Conservation (phyloP, 768 basidiomycete genomes). For the Tulasnella sp. region DNA sequence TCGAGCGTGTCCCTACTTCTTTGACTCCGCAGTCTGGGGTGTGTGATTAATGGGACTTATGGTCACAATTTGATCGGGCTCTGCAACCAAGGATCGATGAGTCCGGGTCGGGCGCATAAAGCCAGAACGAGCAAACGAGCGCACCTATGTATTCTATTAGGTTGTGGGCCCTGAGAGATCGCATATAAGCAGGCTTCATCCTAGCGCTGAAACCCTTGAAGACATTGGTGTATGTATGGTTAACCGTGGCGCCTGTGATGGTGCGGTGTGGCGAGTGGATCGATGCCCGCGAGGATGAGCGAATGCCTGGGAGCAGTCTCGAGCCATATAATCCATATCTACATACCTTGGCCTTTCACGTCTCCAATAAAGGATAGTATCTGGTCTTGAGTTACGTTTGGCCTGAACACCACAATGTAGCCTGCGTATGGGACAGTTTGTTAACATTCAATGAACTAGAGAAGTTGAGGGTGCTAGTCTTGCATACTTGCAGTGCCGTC, state of each 20-base stretch:
- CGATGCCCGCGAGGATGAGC: background rate
- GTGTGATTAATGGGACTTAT: background rate
- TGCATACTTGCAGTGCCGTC: background rate
- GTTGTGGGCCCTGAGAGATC: background rate
- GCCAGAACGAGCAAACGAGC: background rate
- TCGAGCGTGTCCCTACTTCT: background rate
- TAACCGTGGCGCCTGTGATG: background rate
- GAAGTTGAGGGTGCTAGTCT: background rate
- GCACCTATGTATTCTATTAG: slow-evolving; percentile 11
- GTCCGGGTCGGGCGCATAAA: background rate
- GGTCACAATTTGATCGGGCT: background rate
- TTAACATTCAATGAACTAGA: background rate
- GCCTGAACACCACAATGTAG: slow-evolving; percentile 19
- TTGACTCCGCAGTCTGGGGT: background rate
- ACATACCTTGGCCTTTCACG: slow-evolving; percentile 13
- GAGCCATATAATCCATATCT: background rate
- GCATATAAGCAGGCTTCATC: background rate
- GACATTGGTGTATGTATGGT: background rate
- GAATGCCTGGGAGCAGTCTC: too few relatives aligned
- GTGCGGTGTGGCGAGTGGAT: too few relatives aligned
- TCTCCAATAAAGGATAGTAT: background rate
- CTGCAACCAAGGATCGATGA: background rate
- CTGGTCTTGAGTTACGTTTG: slow-evolving; percentile 4
- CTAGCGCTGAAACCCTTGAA: slow-evolving; percentile 13
- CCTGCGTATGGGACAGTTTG: background rate